Conservation (phyloP, 257 asterid species). For the Nicotiana obtusifolia region DNA sequence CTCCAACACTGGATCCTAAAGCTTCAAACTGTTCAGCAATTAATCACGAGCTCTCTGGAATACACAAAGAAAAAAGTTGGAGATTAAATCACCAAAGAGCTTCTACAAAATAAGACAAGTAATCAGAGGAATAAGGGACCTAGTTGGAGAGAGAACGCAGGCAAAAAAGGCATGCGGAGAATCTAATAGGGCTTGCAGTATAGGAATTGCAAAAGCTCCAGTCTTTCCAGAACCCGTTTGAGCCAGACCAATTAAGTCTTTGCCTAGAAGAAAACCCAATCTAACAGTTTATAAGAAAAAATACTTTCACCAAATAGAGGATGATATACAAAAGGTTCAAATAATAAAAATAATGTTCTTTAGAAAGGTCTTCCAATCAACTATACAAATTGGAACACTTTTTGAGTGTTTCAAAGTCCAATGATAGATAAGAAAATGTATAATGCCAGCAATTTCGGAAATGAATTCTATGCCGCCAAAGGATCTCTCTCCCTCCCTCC, state of each 20-base stretch:
- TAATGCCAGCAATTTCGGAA: neutral
- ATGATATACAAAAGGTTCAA: neutral
- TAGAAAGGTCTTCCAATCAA: neutral
- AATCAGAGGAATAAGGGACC: conserved; percentile 14
- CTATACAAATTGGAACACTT: neutral
- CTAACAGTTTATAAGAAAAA: neutral
- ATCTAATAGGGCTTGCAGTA: conserved; percentile 67
- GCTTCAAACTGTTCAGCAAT: conserved; percentile 87
- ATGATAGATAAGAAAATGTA: neutral
- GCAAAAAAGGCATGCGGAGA: conserved; percentile 80
- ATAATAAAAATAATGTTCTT: neutral
- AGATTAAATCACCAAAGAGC: neutral
- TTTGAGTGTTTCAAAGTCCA: neutral
- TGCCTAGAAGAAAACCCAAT: conserved; percentile 26
- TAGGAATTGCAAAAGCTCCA: conserved; percentile 89
- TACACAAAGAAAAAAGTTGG: neutral
- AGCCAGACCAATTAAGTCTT: conserved; percentile 82
- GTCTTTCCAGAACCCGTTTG: conserved; percentile 99
- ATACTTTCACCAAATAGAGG: neutral
- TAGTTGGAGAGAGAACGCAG: conserved; percentile 80
- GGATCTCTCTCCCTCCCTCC: neutral
- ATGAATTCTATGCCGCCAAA: neutral
- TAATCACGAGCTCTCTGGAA: conserved; percentile 66
- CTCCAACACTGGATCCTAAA: conserved; percentile 70
- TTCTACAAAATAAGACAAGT: neutral